A percentile compares a stretch with the other conserved stretches of the same genome.
Conservation (phyloP, 306 rosid species). For the Pyrus pyrifolia region DNA sequence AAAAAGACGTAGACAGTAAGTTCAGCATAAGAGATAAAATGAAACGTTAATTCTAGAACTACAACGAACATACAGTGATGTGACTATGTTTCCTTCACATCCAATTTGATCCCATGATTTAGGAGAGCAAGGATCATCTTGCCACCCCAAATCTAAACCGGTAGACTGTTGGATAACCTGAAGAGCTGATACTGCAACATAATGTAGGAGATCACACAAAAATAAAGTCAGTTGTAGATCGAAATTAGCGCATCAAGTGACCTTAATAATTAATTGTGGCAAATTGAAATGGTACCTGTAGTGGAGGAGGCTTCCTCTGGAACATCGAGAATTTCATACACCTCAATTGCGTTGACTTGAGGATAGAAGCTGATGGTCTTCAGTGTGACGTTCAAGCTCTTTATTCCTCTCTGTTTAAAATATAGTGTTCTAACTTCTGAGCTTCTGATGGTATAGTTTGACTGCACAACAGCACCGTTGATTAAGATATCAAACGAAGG, state of each 20-base stretch:
- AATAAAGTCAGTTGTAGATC: conserved; percentile 5
- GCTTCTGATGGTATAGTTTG: conserved; percentile 53
- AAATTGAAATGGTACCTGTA: conserved; percentile 45
- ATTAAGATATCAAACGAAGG: conserved; percentile 66
- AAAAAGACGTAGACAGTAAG: conserved; percentile 1
- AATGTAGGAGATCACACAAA: conserved; percentile 3
- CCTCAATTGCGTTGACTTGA: conserved; percentile 87
- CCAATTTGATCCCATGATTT: conserved; percentile 59
- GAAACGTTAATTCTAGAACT: neutral
- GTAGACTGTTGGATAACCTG: conserved; percentile 73
- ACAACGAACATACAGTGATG: conserved; percentile 50
- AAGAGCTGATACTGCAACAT: conserved; percentile 77
- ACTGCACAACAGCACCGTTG: conserved; percentile 50
- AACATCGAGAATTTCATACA: conserved; percentile 61
- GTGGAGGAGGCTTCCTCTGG: conserved; percentile 84
- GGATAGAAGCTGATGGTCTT: conserved; percentile 55
- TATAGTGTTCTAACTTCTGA: conserved; percentile 60
- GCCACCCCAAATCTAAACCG: conserved; percentile 83
- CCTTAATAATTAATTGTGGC: neutral
- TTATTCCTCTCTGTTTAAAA: conserved; percentile 34
- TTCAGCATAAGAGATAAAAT: neutral
- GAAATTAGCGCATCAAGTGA: neutral
- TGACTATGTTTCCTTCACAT: conserved; percentile 78
- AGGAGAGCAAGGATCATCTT: conserved; percentile 95
- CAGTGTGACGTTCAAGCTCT: conserved; percentile 58